Conservation (phyloP, 345 rosid species). For the Camelina laxa region DNA sequence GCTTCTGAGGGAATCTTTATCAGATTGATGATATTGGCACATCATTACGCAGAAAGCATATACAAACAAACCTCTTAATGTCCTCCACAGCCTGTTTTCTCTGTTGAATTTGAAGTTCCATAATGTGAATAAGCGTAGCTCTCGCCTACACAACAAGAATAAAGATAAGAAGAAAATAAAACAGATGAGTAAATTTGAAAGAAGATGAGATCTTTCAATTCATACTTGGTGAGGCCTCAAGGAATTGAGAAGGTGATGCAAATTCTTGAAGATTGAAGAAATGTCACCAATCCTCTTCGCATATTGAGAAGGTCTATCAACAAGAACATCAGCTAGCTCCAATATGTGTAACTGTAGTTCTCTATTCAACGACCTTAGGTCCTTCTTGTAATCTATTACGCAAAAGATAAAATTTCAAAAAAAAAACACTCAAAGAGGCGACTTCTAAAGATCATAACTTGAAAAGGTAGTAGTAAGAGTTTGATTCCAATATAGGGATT, state of each 20-base stretch:
- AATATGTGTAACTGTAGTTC: constrained; percentile 87
- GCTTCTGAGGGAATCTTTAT: neutral
- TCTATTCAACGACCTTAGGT: constrained; percentile 72
- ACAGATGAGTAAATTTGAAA: neutral
- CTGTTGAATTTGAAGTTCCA: constrained; percentile 85
- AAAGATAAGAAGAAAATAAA: neutral
- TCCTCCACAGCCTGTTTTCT: constrained; percentile 94
- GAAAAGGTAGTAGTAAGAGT: neutral
- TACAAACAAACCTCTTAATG: constrained; percentile 72
- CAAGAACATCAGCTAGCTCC: constrained; percentile 94
- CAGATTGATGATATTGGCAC: neutral
- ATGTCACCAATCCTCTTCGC: constrained; percentile 93
- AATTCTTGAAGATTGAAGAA: constrained; percentile 86
- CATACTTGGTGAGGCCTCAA: constrained; percentile 91
- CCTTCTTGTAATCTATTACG: constrained; percentile 91
- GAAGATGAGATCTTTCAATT: neutral
- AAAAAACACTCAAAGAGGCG: neutral
- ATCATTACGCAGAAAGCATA: neutral
- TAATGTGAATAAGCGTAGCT: constrained; percentile 88
- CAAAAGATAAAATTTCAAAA: neutral
- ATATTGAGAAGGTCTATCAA: constrained; percentile 94
- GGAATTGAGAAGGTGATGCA: constrained; percentile 96
- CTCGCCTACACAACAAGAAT: constrained; percentile 59
- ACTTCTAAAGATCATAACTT: constrained; percentile 7
- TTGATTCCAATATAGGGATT: neutral